phyloP scores from a whole-genome alignment of 345 rosid species.

The Nephelium lappaceum region DNA sequence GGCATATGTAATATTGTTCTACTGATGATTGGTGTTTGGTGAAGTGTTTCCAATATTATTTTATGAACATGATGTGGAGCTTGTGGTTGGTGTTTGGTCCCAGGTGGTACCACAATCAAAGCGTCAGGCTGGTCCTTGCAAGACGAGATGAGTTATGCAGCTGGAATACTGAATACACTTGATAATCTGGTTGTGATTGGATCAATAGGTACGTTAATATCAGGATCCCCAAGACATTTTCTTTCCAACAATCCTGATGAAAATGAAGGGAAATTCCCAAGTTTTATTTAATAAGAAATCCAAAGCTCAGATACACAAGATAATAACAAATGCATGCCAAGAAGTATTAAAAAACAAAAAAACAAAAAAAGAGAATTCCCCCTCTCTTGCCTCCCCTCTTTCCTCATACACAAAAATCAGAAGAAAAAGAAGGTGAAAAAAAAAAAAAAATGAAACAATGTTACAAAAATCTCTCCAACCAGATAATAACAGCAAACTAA shows the following conservation, averaged over 20 bases:
- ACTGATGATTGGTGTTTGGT: background rate
- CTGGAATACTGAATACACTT: too few relatives aligned
- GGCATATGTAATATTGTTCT: background rate
- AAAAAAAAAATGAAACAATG: background rate
- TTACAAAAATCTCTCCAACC: conserved; percentile 9
- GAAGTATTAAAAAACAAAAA: background rate
- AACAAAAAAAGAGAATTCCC: background rate
- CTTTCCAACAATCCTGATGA: too few relatives aligned
- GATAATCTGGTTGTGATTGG: too few relatives aligned
- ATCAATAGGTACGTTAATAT: too few relatives aligned
- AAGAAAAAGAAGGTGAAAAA: conserved; percentile 2
- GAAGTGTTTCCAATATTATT: background rate
- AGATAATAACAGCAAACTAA: background rate
- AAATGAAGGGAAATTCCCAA: background rate
- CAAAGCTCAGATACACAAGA: conserved; percentile 20
- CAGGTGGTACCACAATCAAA: too few relatives aligned
- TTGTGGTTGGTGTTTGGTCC: background rate
- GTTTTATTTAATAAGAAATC: conserved; percentile 25
- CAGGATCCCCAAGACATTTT: background rate
- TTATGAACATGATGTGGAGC: too few relatives aligned
- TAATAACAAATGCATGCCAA: conserved; percentile 6
- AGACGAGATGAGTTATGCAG: too few relatives aligned
- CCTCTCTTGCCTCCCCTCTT: background rate
- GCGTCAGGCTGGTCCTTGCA: too few relatives aligned
- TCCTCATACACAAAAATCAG: conserved; percentile 11